phyloP scores from a whole-genome alignment of 306 rosid species.

The Crotalaria pallida region DNA sequence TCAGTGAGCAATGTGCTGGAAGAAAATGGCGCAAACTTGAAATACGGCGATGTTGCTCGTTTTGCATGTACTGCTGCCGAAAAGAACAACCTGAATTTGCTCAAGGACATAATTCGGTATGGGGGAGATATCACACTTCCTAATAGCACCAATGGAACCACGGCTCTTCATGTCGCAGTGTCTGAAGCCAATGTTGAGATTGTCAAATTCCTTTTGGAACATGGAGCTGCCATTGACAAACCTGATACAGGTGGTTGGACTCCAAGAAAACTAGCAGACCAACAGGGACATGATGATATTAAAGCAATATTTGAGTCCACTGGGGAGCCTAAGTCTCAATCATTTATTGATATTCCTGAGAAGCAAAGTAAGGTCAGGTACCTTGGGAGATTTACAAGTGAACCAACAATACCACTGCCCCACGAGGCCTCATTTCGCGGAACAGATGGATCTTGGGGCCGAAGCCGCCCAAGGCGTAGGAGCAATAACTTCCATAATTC shows the following conservation, averaged over 20 bases:
- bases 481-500: slow-evolving; percentile 65
- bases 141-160: slow-evolving; percentile 33
- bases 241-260: slow-evolving; percentile 65
- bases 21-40: slow-evolving; percentile 63
- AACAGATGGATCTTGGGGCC: slow-evolving; percentile 39
- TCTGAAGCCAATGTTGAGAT: slow-evolving; percentile 57
- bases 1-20: slow-evolving; percentile 39
- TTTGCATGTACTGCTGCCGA: slow-evolving; percentile 67
- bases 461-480: slow-evolving; percentile 58
- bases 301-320: slow-evolving; percentile 45
- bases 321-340: slow-evolving; percentile 33
- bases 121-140: slow-evolving; percentile 63
- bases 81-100: slow-evolving; percentile 48
- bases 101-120: slow-evolving; percentile 41
- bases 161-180: slow-evolving; percentile 82
- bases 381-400: slow-evolving; percentile 69
- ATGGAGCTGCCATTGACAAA: slow-evolving; percentile 62
- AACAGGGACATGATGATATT: slow-evolving; percentile 70
- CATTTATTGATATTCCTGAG: slow-evolving; percentile 35
- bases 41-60: slow-evolving; percentile 52
- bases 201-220: slow-evolving; percentile 54
- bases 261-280: slow-evolving; percentile 73
- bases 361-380: slow-evolving; percentile 24
- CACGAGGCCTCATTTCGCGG: slow-evolving; percentile 36
- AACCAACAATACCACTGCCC: slow-evolving; percentile 55